A percentile compares a stretch with the other conserved stretches of the same genome.
phyloP scores from a whole-genome alignment of 2,329 filamentous ascomycete species.

The Aspergillus sp. region DNA sequence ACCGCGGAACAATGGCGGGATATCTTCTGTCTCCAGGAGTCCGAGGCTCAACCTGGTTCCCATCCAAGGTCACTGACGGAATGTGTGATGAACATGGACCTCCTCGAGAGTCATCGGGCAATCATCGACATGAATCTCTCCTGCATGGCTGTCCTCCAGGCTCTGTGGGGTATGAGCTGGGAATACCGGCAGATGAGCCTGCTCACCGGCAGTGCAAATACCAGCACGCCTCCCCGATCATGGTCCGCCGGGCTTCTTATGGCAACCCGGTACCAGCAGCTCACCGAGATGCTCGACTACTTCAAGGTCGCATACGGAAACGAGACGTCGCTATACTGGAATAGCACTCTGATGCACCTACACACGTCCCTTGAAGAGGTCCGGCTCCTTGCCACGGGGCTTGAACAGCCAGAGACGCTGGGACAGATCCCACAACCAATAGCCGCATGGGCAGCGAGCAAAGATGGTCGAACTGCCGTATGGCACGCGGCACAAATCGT shows the following conservation, averaged over 20 bases:
- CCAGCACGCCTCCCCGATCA: constrained; percentile 17
- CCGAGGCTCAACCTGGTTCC: too few species aligned
- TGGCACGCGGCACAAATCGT: constrained; percentile 22
- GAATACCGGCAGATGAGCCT: constrained; percentile 36
- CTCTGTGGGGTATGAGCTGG: constrained; percentile 38
- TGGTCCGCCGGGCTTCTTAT: constrained; percentile 35
- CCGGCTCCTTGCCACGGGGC: constrained; percentile 4
- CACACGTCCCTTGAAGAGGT: constrained; percentile 21
- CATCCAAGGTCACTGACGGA: background rate
- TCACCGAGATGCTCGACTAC: constrained; percentile 30
- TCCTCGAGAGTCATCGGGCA: background rate
- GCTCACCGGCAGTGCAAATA: constrained; percentile 24
- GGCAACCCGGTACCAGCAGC: constrained; percentile 33
- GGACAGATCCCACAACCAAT: background rate
- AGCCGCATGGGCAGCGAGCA: background rate
- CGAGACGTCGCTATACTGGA: constrained; percentile 7
- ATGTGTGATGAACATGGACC: constrained; percentile 2
- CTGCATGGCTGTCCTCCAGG: constrained; percentile 35
- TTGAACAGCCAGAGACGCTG: constrained; percentile 1
- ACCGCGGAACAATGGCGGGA: background rate
- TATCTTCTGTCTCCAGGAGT: background rate
- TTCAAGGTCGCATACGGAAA: constrained; percentile 22
- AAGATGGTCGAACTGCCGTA: constrained; percentile 14
- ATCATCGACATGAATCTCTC: constrained; percentile 20
- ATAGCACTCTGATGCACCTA: constrained; percentile 15